Evolutionary conservation across 169 alveolate genomes (phyloP).

Genomic region (Plasmodium fragile): DNA sequence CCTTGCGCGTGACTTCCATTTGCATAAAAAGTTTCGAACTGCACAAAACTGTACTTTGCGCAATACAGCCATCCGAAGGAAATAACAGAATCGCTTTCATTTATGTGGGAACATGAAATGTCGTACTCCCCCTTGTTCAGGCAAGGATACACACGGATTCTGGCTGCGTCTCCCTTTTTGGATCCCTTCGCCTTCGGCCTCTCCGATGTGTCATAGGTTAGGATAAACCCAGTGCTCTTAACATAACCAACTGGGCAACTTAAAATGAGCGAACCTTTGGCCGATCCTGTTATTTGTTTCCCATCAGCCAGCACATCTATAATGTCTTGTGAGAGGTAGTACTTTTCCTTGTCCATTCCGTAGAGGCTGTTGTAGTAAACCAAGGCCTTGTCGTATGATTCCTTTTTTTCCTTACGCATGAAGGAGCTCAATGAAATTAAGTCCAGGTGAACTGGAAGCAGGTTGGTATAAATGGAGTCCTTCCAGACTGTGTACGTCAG

Average conservation of each 20-base stretch:
- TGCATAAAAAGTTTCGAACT: slow-evolving; percentile 41
- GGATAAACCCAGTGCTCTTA: slow-evolving; percentile 63
- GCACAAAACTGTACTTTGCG: slow-evolving; percentile 31
- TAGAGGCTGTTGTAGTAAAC: slow-evolving; percentile 33
- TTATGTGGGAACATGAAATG: slow-evolving; percentile 41
- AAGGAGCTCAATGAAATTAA: slow-evolving; percentile 49
- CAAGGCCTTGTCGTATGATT: slow-evolving; percentile 33
- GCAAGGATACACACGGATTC: slow-evolving; percentile 35
- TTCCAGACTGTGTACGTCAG: slow-evolving; percentile 45
- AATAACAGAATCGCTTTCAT: slow-evolving; percentile 9
- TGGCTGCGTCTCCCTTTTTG: neutral
- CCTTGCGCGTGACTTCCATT: neutral
- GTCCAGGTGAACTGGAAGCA: slow-evolving; percentile 39
- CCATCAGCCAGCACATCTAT: slow-evolving; percentile 48
- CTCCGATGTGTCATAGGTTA: slow-evolving; percentile 31
- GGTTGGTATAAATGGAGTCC: slow-evolving; percentile 43
- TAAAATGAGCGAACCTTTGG: slow-evolving; percentile 65
- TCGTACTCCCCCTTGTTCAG: slow-evolving; percentile 58
- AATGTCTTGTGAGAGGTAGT: slow-evolving; percentile 37
- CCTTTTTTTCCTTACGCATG: slow-evolving; percentile 43
- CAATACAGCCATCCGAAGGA: slow-evolving; percentile 70
- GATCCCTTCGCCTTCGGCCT: neutral
- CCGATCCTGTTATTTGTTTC: slow-evolving; percentile 55
- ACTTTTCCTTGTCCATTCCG: slow-evolving; percentile 54
- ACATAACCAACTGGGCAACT: slow-evolving; percentile 70